Conservation (phyloP, 2,329 filamentous ascomycete species). For the Pseudocercospora cruenta region DNA sequence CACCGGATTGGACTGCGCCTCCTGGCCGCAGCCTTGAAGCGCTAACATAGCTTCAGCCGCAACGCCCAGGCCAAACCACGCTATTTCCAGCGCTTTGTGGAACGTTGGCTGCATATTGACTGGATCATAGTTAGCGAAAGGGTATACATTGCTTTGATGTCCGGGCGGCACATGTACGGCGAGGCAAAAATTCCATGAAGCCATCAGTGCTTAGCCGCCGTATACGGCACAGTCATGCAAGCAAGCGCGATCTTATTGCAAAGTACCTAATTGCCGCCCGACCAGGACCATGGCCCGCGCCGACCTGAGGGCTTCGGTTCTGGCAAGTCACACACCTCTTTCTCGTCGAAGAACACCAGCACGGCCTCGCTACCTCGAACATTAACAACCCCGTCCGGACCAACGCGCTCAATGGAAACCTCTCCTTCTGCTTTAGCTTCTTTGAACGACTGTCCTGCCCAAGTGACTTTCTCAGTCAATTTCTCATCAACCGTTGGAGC, state of each 20-base stretch:
- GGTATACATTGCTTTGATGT: neutral
- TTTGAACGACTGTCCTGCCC: slow-evolving; percentile 36
- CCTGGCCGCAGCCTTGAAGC: neutral
- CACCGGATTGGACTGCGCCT: neutral
- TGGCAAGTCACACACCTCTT: slow-evolving; percentile 10
- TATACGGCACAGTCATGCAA: neutral
- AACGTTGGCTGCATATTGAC: neutral
- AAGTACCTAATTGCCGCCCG: neutral
- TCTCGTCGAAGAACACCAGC: slow-evolving; percentile 32
- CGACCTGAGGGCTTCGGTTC: neutral
- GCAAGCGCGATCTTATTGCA: neutral
- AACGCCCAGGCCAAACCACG: neutral
- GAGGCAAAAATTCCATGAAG: neutral
- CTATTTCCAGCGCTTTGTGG: neutral
- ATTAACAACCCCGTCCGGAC: slow-evolving; percentile 24
- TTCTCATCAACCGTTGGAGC: slow-evolving; percentile 33
- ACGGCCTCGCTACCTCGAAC: slow-evolving; percentile 38
- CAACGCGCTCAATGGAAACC: slow-evolving; percentile 27
- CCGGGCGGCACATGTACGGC: neutral
- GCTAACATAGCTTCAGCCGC: neutral
- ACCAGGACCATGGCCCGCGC: neutral
- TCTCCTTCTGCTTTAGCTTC: slow-evolving; percentile 28
- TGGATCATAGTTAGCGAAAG: neutral
- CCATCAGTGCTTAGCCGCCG: neutral
- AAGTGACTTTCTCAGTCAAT: slow-evolving; percentile 31